Evolutionary conservation across 2,329 filamentous ascomycete species (phyloP).

Genomic region (Trichoderma sp.): DNA sequence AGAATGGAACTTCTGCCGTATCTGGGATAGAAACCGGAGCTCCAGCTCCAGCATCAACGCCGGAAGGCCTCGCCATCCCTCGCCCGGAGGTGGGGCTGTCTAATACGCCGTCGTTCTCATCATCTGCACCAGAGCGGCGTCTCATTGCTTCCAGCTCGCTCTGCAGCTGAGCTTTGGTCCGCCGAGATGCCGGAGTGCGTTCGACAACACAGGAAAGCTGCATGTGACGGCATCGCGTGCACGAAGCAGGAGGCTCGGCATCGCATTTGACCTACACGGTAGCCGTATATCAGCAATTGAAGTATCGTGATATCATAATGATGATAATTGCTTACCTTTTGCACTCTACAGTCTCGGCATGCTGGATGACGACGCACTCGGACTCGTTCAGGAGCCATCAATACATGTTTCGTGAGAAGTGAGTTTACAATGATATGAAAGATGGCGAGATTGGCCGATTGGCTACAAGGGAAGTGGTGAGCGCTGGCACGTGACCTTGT

Average conservation of each 20-base stretch:
- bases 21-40: neutral
- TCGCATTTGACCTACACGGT: slow-evolving; percentile 6
- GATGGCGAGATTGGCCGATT: slow-evolving; percentile 6
- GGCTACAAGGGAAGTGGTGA: neutral
- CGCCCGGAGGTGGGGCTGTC: neutral
- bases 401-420: neutral
- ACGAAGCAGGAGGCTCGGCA: neutral
- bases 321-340: neutral
- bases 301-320: neutral
- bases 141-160: slow-evolving; percentile 9
- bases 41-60: neutral
- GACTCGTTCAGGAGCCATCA: neutral
- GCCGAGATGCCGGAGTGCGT: slow-evolving; percentile 5
- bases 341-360: slow-evolving; percentile 11
- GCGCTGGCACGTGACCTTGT: neutral
- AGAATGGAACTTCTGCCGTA: neutral
- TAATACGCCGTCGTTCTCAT: neutral
- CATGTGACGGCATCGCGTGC: slow-evolving; percentile 13
- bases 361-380: slow-evolving; percentile 7
- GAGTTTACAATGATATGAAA: neutral
- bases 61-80: neutral
- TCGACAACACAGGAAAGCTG: neutral
- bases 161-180: slow-evolving; percentile 7
- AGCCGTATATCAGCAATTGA: neutral
- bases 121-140: neutral